phyloP scores from a whole-genome alignment of 2,329 filamentous ascomycete genomes.

The Exophiala xenobiotica region DNA sequence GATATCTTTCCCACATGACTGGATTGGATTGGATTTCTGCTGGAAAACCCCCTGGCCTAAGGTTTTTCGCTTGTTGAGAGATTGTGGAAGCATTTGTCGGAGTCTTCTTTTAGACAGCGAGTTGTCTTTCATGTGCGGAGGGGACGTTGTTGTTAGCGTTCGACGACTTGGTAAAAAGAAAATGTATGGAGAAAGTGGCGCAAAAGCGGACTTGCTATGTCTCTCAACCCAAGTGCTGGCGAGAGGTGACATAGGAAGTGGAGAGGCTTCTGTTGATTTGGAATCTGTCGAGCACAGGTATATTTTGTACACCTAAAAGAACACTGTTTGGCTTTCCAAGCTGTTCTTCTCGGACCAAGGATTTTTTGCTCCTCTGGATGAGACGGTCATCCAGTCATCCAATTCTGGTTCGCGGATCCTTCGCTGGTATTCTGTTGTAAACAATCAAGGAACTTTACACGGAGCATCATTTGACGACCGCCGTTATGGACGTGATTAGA shows the following conservation, averaged over 20 bases:
- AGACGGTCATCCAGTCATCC: too few relatives aligned
- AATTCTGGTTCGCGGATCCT: too few relatives aligned
- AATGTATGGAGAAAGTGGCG: slow-evolving; percentile 7
- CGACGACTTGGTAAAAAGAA: slow-evolving; percentile 6
- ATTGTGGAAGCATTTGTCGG: background rate
- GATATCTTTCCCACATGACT: slow-evolving; percentile 1
- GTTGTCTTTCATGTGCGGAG: slow-evolving; percentile 4
- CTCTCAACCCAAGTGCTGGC: slow-evolving; percentile 27
- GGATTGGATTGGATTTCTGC: background rate
- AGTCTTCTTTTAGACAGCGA: slow-evolving; percentile 8
- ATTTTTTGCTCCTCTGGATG: too few relatives aligned
- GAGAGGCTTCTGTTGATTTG: slow-evolving; percentile 16
- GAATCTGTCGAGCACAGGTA: background rate
- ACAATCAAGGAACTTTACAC: too few relatives aligned
- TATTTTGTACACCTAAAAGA: background rate
- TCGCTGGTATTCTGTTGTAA: too few relatives aligned
- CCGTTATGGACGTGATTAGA: too few relatives aligned
- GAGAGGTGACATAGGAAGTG: slow-evolving; percentile 18
- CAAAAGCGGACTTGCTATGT: slow-evolving; percentile 8
- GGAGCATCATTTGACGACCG: too few relatives aligned
- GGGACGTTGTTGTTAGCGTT: slow-evolving; percentile 8
- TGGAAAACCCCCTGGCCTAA: background rate
- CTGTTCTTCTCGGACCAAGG: too few relatives aligned
- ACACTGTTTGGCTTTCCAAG: background rate
- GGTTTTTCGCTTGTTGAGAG: background rate